A percentile compares a stretch with the other conserved stretches of the same genome.
phyloP scores from a whole-genome alignment of 805 yeast genomes.

The Metschnikowia koreensis region DNA sequence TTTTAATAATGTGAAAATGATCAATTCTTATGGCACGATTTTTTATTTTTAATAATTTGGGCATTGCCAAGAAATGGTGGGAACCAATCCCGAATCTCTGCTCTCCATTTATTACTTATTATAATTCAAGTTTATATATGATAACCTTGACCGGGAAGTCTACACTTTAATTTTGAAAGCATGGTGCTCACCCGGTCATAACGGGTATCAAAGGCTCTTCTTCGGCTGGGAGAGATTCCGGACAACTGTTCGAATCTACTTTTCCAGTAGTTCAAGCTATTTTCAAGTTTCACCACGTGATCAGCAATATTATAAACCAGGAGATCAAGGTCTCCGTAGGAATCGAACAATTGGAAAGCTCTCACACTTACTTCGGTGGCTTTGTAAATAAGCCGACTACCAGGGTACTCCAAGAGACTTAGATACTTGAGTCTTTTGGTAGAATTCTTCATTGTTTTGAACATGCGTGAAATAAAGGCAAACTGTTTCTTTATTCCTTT shows the following conservation, averaged over 20 bases:
- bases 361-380: conserved; percentile 1
- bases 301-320: neutral
- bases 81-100: too few relatives aligned
- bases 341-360: neutral
- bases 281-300: neutral
- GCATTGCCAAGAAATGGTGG: too few relatives aligned
- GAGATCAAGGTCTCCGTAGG: neutral
- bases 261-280: neutral
- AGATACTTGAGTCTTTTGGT: neutral
- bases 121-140: too few relatives aligned
- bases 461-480: neutral
- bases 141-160: neutral
- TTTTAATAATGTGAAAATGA: too few relatives aligned
- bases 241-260: neutral
- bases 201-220: neutral
- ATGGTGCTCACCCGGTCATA: neutral
- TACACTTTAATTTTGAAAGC: neutral
- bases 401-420: neutral
- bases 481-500: neutral
- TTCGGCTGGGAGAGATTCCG: neutral
- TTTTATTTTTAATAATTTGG: too few relatives aligned
- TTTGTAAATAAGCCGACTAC: conserved; percentile 1
- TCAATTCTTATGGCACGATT: too few relatives aligned
- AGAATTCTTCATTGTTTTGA: neutral
- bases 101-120: too few relatives aligned